A percentile compares a stretch with the other conserved stretches of the same genome.
These are phyloP conservation scores for Kazachstania sp. DNA, from an alignment of 1,139 yeast genomes.

Conservation along the genomic window DNA sequence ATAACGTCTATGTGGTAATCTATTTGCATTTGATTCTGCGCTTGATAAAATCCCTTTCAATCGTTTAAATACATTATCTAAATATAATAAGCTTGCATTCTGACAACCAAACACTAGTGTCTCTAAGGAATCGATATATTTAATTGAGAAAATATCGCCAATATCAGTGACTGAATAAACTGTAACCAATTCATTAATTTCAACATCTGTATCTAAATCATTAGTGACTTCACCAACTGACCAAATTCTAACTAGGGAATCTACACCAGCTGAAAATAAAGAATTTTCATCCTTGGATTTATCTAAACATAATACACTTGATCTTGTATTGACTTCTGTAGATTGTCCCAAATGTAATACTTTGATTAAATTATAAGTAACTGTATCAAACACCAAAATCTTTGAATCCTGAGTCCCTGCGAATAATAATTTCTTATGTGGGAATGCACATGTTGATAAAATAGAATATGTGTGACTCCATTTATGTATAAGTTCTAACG, in stretches of 20 bases:
- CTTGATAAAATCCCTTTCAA: constrained; percentile 11
- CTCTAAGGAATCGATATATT: constrained; percentile 53
- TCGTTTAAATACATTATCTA: constrained; percentile 34
- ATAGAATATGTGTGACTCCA: constrained; percentile 74
- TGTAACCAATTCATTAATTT: constrained; percentile 46
- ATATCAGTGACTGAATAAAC: constrained; percentile 79
- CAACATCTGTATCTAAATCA: constrained; percentile 15
- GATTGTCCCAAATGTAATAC: constrained; percentile 22
- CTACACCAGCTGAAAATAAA: constrained; percentile 82
- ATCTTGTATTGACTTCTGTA: constrained; percentile 46
- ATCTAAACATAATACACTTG: constrained; percentile 58
- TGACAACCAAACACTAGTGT: constrained; percentile 83
- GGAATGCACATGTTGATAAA: constrained; percentile 66
- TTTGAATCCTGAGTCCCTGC: constrained; percentile 95
- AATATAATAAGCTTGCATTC: constrained; percentile 80
- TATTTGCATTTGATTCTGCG: constrained; percentile 16
- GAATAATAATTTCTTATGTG: constrained; percentile 49
- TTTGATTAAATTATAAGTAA: constrained; percentile 43
- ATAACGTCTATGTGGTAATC: constrained; percentile 70
- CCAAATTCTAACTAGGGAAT: constrained; percentile 84
- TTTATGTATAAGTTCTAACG: constrained; percentile 44
- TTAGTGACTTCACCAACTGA: constrained; percentile 35
- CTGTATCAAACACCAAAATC: constrained; percentile 61
- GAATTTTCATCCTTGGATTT: constrained; percentile 50
- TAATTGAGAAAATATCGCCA: constrained; percentile 84